A percentile compares a stretch with the other conserved stretches of the same genome.
Evolutionary conservation across 2,329 filamentous ascomycete species (phyloP).

Genomic region (Beauveria rudraprayagi): DNA sequence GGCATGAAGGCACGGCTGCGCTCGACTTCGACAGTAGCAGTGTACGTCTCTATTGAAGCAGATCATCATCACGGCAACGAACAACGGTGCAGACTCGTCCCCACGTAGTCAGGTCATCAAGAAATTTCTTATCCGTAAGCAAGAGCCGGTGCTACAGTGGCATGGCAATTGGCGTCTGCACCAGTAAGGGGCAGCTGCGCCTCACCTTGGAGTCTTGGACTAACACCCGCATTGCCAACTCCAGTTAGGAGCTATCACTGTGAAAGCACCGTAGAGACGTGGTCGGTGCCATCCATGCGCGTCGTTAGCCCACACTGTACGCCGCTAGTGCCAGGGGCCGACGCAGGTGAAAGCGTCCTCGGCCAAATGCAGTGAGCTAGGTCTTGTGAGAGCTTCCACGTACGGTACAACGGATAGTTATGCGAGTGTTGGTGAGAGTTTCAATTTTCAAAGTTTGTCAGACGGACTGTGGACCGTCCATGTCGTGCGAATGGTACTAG

Average conservation of each 20-base stretch:
- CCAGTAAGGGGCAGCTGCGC: conserved; percentile 8
- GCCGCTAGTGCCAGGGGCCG: conserved; percentile 7
- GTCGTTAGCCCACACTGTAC: conserved; percentile 5
- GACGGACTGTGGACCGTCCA: background rate
- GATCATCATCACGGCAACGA: background rate
- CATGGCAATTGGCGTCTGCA: background rate
- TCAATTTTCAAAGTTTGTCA: background rate
- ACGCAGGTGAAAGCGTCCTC: conserved; percentile 5
- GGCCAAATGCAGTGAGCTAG: background rate
- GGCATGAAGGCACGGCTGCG: background rate
- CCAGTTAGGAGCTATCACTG: background rate
- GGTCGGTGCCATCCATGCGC: conserved; percentile 14
- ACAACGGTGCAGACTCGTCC: background rate
- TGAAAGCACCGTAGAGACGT: conserved; percentile 3
- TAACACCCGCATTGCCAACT: background rate
- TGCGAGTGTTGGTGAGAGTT: background rate
- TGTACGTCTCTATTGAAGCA: background rate
- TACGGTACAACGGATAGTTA: background rate
- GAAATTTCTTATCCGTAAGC: background rate
- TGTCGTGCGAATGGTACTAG: background rate
- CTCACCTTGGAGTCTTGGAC: conserved; percentile 1
- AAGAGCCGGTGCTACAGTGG: background rate
- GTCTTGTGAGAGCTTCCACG: background rate
- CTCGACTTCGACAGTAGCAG: background rate
- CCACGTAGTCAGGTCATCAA: background rate